Evolutionary conservation across 2,329 filamentous ascomycete species (phyloP), one percentile per base, ranked within the genome.

Genomic region (Botrytis fragariae): DNA sequence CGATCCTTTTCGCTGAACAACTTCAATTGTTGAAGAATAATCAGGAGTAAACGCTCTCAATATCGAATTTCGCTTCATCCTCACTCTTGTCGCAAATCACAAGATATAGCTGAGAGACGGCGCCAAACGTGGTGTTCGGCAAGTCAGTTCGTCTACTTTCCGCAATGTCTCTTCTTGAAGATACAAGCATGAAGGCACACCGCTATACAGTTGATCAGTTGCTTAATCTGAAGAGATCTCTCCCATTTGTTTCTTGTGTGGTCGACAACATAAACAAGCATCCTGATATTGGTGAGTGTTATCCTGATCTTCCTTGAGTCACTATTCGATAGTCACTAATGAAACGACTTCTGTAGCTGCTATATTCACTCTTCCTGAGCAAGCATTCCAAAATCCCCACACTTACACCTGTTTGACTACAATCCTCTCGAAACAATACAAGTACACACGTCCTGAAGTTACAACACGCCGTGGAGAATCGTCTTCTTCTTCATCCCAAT

Each of bases 151-250:
- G 44, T 57, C 65, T 20, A 14, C 29, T 9, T 10, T 37, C 18
- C n/a, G 54, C 25, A 8, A 76, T 75, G 75, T 54, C 62, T 37
- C 37, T 63, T 54, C 35, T 63, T 32, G 48, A 45, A 51, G 54
- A 70, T 29, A 69, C 39, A 39, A 68, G 63, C 25, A 37, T 59
- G 35, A 64, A 69, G 22, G 57, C 72, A 42, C 75, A 71, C 60
- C 75, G 76, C 45, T 81, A 81, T 73, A 60, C 74, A 8, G 45
- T 74, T 37, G 74, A 76, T 32, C 78, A 81, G 70, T 71, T 81
- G 68, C 72, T 81, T n/a, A 35, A 63, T 35, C 44, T 81, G 72
- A 77, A 76, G 73, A 74, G 42, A 39, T 75, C 77, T 12, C 77
- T 80, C 70, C 74, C 78, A 4, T 54, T 77, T 32, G 69, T 79